A percentile compares a stretch with the other conserved stretches of the same genome.
These are phyloP conservation scores for Eutrema heterophyllum DNA, from an alignment of 345 rosid species.

Conservation along the genomic window DNA sequence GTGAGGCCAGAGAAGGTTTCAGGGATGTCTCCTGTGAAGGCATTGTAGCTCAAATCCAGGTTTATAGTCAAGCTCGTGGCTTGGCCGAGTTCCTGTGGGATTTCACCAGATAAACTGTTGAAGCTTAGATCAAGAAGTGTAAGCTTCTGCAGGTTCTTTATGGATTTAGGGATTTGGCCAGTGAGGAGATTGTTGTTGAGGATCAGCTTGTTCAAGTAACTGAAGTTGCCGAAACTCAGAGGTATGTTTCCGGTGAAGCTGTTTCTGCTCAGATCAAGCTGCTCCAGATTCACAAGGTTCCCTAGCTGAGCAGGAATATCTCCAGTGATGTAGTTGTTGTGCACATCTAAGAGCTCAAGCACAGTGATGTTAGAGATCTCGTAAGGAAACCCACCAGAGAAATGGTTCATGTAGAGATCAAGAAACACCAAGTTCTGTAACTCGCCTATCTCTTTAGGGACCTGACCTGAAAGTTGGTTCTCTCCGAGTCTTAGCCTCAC, in stretches of 20 bases:
- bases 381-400: constrained; percentile 67
- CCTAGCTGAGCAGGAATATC: constrained; percentile 76
- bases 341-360: constrained; percentile 82
- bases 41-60: constrained; percentile 72
- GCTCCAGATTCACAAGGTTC: constrained; percentile 92
- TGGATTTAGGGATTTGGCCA: constrained; percentile 66
- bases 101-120: constrained; percentile 64
- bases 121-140: constrained; percentile 85
- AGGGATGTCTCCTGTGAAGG: constrained; percentile 63
- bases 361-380: constrained; percentile 79
- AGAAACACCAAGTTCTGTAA: constrained; percentile 90
- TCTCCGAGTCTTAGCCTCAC: constrained; percentile 92
- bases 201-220: constrained; percentile 91
- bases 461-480: constrained; percentile 82
- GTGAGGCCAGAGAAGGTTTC: constrained; percentile 62
- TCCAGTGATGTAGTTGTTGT: constrained; percentile 77
- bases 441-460: constrained; percentile 80
- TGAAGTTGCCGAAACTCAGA: constrained; percentile 73
- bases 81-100: constrained; percentile 74
- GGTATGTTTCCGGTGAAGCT: constrained; percentile 76
- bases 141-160: constrained; percentile 60
- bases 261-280: constrained; percentile 91
- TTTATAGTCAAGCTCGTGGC: constrained; percentile 79
- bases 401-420: constrained; percentile 83
- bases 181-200: constrained; percentile 76